Evolutionary conservation across 179 eudicot genomes (phyloP).

Genomic region (Pouteria campechiana): DNA sequence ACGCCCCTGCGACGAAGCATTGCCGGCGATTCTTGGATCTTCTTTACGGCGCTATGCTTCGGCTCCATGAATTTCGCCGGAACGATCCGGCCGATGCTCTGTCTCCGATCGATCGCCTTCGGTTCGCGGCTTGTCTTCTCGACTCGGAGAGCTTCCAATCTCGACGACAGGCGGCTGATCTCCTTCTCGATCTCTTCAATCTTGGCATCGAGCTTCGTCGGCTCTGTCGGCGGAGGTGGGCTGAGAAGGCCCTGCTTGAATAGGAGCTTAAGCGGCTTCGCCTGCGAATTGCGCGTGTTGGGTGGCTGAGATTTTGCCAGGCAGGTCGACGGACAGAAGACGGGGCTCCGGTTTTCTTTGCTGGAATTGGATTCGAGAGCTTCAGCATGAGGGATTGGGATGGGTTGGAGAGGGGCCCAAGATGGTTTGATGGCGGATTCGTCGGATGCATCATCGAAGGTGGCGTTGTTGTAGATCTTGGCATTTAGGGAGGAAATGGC

Average conservation of each 20-base stretch:
- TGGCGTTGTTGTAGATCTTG: slow-evolving; percentile 76
- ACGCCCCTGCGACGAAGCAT: slow-evolving; percentile 44
- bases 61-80: slow-evolving; percentile 70
- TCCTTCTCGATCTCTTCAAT: slow-evolving; percentile 72
- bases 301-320: slow-evolving; percentile 15
- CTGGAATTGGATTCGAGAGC: slow-evolving; percentile 37
- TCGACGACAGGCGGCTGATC: slow-evolving; percentile 40
- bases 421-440: slow-evolving; percentile 13
- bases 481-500: slow-evolving; percentile 31
- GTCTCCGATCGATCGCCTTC: slow-evolving; percentile 18
- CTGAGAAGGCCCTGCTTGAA: slow-evolving; percentile 9
- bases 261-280: neutral
- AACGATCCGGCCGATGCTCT: slow-evolving; percentile 28
- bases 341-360: slow-evolving; percentile 51
- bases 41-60: slow-evolving; percentile 22
- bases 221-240: slow-evolving; percentile 11
- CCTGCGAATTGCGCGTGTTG: slow-evolving; percentile 15
- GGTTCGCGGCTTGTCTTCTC: slow-evolving; percentile 45
- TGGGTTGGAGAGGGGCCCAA: slow-evolving; percentile 31
- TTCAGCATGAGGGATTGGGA: slow-evolving; percentile 18
- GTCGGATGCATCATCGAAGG: slow-evolving; percentile 46
- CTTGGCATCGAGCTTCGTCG: slow-evolving; percentile 48
- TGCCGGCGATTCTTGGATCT: slow-evolving; percentile 24
- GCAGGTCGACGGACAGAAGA: slow-evolving; percentile 9
- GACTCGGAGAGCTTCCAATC: slow-evolving; percentile 41